Evolutionary conservation across 805 yeast species (phyloP), one percentile per base, ranked within the genome.

Genomic region (Candida sphagnicola): DNA sequence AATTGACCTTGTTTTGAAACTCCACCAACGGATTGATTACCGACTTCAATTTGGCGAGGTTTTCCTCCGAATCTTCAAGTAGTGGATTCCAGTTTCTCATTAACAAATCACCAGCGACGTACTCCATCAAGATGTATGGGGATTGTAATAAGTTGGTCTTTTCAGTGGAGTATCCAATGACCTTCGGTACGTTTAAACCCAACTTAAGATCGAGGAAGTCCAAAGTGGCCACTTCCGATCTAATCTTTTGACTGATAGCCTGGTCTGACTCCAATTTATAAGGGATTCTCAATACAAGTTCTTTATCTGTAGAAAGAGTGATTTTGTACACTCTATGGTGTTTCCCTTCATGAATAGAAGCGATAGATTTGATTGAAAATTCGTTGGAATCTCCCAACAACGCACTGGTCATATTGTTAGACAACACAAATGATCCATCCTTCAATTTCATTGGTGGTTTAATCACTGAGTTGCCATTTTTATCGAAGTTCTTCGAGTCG

Each of bases 31-130:
- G 91, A 38, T 77, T 75, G 50, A 93, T 75, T 8, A 83, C 91
- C 28, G 67, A 59, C 45, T 74, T 69, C 46, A 85, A 62, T 34
- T 74, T 68, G 18, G 76, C 67, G 15, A 65, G 59, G 17, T 72
- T 72, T 38, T 74, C 70, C 26, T 49, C 54, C 2, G 47, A 39
- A 44, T 84, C 87, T 19, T 70, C 68, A 15, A 75, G 67, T 57
- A 86, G 74, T 13, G 99, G 98, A 47, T 85, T 78, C 99, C 99
- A 91, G 45, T 78, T 67, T 50, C 78, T 84, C 96, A 93, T 91
- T 48, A 91, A 67, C 43, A 85, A 73, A 18, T 80, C 83, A 35
- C 97, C 96, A 36, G 77, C 82, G 42, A 85, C 70, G 53, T 65
- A 78, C 58, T 91, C 96, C 81, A 85, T 77, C 47, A 91, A 67